These are phyloP conservation scores for Astrothelium macrocarpum DNA, from an alignment of 495 filamentous ascomycete species.

Conservation along the genomic window DNA sequence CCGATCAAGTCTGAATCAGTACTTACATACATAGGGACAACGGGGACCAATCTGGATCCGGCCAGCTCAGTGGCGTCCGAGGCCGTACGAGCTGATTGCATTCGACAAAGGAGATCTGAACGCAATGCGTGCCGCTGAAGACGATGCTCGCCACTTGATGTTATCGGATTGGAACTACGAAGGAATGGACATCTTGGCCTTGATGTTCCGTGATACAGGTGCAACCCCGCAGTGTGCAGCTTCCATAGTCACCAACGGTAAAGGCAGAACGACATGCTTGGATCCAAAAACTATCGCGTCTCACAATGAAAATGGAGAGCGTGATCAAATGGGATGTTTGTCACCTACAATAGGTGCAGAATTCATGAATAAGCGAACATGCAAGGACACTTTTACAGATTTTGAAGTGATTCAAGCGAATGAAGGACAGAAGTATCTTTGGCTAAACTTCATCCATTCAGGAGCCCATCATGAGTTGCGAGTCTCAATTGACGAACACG, in stretches of 20 bases:
- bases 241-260: not conserved
- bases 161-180: not conserved
- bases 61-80: not conserved
- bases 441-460: slow-evolving; percentile 3
- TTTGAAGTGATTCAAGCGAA: slow-evolving; percentile 2
- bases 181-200: not conserved
- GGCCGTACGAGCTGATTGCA: not conserved
- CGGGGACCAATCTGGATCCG: slow-evolving; percentile 3
- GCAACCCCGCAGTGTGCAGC: not conserved
- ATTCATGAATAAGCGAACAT: not conserved
- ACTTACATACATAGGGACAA: not conserved
- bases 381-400: slow-evolving; percentile 2
- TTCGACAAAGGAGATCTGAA: not conserved
- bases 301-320: not conserved
- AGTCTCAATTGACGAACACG: not conserved
- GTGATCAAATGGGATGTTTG: not conserved
- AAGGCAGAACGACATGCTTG: not conserved
- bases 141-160: not conserved
- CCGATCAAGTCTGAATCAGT: not conserved
- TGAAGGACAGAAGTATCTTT: not conserved
- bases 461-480: slow-evolving; percentile 3
- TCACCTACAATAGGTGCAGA: not conserved
- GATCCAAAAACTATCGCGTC: not conserved
- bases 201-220: slow-evolving; percentile 1
- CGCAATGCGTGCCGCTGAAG: not conserved